phyloP scores from a whole-genome alignment of 176 grass and related monocot species.

The Phoenix roebelenii region DNA sequence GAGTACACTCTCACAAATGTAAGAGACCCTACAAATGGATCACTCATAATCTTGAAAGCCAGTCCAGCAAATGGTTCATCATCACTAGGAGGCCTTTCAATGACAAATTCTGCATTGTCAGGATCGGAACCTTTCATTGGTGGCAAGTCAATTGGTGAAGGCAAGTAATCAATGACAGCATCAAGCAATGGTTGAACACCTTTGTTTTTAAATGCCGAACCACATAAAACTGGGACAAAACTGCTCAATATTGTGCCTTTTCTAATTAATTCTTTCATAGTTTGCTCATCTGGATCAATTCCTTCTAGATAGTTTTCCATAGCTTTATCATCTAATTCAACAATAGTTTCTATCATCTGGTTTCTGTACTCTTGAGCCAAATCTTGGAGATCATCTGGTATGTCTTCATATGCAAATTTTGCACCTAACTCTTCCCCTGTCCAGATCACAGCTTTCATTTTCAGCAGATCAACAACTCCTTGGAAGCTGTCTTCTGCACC shows the following conservation, averaged over 20 bases:
- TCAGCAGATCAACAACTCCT: conserved; percentile 84
- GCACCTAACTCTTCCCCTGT: conserved; percentile 89
- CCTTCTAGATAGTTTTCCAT: conserved; percentile 94
- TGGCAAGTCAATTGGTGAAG: conserved; percentile 75
- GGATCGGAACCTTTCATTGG: conserved; percentile 85
- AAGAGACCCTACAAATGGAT: conserved; percentile 86
- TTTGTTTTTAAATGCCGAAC: conserved; percentile 97
- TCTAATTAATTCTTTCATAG: conserved; percentile 76
- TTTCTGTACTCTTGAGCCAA: conserved; percentile 62
- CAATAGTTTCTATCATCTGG: conserved; percentile 76
- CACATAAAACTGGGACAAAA: conserved; percentile 94
- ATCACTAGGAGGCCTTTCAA: conserved; percentile 59
- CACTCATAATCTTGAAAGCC: conserved; percentile 99
- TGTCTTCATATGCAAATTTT: conserved; percentile 71
- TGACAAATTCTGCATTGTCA: conserved; percentile 56
- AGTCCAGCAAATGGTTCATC: conserved; percentile 86
- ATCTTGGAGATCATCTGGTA: conserved; percentile 79
- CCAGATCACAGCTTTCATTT: conserved; percentile 95
- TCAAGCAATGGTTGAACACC: conserved; percentile 93
- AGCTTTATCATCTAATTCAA: conserved; percentile 80
- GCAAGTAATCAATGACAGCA: conserved; percentile 96
- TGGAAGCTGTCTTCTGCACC: conserved; percentile 91
- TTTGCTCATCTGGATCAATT: conserved; percentile 68
- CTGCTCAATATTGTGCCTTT: conserved; percentile 68
- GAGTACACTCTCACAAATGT: conserved; percentile 97